phyloP scores from a whole-genome alignment of 2,329 filamentous ascomycete species.

The Colletotrichum tropicicola region DNA sequence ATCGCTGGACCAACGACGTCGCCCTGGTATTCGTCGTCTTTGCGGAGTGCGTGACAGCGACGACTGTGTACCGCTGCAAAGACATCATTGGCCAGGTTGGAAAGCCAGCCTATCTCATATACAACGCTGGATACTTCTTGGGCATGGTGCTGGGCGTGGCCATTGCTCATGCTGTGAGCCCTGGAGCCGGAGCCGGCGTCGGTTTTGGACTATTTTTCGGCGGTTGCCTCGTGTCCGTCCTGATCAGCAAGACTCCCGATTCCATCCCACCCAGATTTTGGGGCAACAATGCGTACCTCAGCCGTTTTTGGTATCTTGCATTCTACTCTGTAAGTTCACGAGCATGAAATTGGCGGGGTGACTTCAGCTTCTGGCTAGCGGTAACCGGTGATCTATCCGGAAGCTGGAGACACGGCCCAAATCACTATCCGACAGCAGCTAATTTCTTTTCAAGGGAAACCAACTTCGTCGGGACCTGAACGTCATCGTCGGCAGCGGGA shows the following conservation, averaged over 20 bases:
- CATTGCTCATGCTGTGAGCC: conserved; percentile 55
- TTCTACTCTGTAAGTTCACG: conserved; percentile 66
- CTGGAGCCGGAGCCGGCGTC: conserved; percentile 56
- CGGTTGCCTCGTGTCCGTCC: conserved; percentile 46
- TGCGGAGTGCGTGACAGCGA: conserved; percentile 60
- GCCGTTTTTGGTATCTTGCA: conserved; percentile 60
- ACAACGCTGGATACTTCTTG: conserved; percentile 62
- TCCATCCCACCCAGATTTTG: conserved; percentile 51
- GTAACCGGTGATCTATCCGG: no score
- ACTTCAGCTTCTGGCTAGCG: no score
- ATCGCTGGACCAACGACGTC: conserved; percentile 65
- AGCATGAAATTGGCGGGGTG: no score
- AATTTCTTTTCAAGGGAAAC: conserved; percentile 51
- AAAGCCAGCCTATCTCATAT: conserved; percentile 50
- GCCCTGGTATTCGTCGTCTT: conserved; percentile 63
- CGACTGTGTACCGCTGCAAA: conserved; percentile 61
- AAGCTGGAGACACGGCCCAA: no score
- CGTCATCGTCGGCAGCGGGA: conserved; percentile 58
- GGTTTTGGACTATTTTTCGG: conserved; percentile 62
- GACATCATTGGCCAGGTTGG: conserved; percentile 56
- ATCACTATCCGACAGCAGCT: no score
- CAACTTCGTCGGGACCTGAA: conserved; percentile 66
- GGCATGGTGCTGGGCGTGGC: conserved; percentile 61
- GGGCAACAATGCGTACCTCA: conserved; percentile 44
- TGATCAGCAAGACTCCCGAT: conserved; percentile 53